These are phyloP conservation scores for Barnettozyma salicaria DNA, from an alignment of 805 yeast species.

Conservation along the genomic window DNA sequence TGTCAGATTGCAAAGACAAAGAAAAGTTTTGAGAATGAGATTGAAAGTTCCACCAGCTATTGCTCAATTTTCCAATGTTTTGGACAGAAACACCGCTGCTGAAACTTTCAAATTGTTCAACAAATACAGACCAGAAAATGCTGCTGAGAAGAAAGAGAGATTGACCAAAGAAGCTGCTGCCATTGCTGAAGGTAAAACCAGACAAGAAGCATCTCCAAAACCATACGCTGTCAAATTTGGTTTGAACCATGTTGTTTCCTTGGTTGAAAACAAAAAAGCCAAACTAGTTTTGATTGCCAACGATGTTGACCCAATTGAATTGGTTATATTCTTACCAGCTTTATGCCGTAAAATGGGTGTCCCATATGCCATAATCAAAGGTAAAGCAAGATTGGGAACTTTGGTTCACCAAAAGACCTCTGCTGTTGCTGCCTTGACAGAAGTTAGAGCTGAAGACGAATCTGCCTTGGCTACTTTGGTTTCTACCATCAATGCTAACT, in stretches of 20 bases:
- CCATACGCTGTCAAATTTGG: conserved; percentile 98
- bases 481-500: conserved; percentile 91
- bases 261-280: conserved; percentile 97
- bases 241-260: conserved; percentile 97
- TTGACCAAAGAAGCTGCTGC: conserved; percentile 98
- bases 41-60: conserved; percentile 98
- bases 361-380: conserved; percentile 97
- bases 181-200: conserved; percentile 95
- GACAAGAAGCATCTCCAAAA: conserved; percentile 93
- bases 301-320: conserved; percentile 98
- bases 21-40: conserved; percentile 91
- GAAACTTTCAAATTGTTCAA: conserved; percentile 94
- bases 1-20: conserved; percentile 98
- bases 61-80: conserved; percentile 91
- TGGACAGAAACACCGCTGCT: conserved; percentile 98
- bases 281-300: conserved; percentile 95
- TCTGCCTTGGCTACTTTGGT: conserved; percentile 89
- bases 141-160: conserved; percentile 98
- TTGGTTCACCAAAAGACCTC: conserved; percentile 97
- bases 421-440: conserved; percentile 95
- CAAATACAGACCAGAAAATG: conserved; percentile 99
- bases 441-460: conserved; percentile 91
- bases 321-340: conserved; percentile 96
- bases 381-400: conserved; percentile 98
- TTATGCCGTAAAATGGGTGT: conserved; percentile 99